Evolutionary conservation across 805 yeast genomes (phyloP).

Genomic region (Wickerhamomyces chambardii): DNA sequence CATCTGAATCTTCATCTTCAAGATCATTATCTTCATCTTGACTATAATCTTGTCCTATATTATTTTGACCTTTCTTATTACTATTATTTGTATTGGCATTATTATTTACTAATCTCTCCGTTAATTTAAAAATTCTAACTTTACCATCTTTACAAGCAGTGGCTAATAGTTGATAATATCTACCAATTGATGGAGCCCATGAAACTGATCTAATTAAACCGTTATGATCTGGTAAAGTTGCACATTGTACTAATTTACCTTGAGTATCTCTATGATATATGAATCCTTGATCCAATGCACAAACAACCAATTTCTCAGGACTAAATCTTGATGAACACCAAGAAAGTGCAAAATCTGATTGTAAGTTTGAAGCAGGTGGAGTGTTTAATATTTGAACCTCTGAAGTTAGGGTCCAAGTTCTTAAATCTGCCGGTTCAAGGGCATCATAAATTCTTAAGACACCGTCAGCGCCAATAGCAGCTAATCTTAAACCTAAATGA

Average conservation of each 20-base stretch:
- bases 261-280: constrained; percentile 50
- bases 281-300: constrained; percentile 82
- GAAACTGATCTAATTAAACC: constrained; percentile 83
- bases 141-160: constrained; percentile 95
- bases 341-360: constrained; percentile 74
- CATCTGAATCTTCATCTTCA: constrained; percentile 9
- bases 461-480: constrained; percentile 87
- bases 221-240: constrained; percentile 72
- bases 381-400: constrained; percentile 59
- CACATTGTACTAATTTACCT: constrained; percentile 46
- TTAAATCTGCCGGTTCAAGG: constrained; percentile 79
- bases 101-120: constrained; percentile 27
- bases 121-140: constrained; percentile 75
- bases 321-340: constrained; percentile 90
- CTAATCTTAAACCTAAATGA: constrained; percentile 72
- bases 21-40: constrained; percentile 7
- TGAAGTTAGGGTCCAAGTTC: constrained; percentile 70
- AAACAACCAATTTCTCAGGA: constrained; percentile 71
- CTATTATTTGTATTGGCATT: background rate
- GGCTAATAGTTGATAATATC: constrained; percentile 81
- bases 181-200: constrained; percentile 97
- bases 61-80: background rate
- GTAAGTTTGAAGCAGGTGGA: constrained; percentile 75
- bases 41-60: constrained; percentile 1
- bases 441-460: constrained; percentile 79